Conservation (phyloP, 345 rosid species). For the Adansonia digitata region DNA sequence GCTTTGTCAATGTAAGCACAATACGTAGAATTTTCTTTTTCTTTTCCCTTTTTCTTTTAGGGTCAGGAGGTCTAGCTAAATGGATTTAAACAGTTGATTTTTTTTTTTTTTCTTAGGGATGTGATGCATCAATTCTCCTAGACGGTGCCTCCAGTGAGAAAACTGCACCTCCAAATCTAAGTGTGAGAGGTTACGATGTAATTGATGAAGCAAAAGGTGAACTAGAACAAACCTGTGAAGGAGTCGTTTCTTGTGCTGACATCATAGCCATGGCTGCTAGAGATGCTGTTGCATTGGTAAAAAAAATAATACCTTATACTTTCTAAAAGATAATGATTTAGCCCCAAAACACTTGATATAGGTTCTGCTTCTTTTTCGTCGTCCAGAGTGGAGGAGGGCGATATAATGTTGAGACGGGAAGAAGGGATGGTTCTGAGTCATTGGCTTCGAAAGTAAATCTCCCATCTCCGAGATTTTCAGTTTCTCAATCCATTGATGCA, state of each 20-base stretch:
- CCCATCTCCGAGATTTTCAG: conserved; percentile 43
- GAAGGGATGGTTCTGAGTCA: conserved; percentile 53
- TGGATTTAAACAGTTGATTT: not conserved
- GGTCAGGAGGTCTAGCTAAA: no score
- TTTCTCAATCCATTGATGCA: conserved; percentile 35
- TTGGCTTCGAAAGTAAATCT: conserved; percentile 33
- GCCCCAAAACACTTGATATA: conserved; percentile 3
- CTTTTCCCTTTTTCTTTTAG: no score
- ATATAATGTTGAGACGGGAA: conserved; percentile 54
- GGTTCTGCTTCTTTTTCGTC: not conserved
- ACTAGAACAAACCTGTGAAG: conserved; percentile 36
- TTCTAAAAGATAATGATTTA: not conserved
- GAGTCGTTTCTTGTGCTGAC: conserved; percentile 63
- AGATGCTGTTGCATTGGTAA: conserved; percentile 49
- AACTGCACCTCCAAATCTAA: conserved; percentile 32
- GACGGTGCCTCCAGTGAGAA: conserved; percentile 34
- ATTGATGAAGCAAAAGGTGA: conserved; percentile 32
- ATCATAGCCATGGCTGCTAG: conserved; percentile 54
- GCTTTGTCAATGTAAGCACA: not conserved
- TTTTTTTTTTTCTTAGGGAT: conserved; percentile 21
- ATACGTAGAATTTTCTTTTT: conserved; percentile 9
- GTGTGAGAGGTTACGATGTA: conserved; percentile 33
- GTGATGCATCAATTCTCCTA: conserved; percentile 43
- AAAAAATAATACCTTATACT: not conserved
- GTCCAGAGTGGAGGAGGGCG: conserved; percentile 40